Base-by-base conservation (phyloP, 441 rosid species). In the Metrosideros polymorpha region DNA sequence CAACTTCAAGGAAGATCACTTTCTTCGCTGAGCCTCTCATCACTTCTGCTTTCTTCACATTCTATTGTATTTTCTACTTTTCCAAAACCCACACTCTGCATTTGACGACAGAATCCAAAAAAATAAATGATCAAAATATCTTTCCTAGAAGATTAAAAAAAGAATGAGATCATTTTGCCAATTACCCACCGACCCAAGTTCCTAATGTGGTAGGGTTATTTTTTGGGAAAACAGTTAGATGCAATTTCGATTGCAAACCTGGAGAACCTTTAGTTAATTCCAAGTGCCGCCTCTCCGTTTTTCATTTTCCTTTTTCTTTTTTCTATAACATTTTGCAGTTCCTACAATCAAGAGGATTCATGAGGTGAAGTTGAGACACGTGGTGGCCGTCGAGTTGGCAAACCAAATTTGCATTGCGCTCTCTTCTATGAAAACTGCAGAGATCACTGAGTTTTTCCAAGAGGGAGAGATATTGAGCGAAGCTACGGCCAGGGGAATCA, bases 391-490 rank as follows among this genome's bases (percentile, higher is more conserved):
- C 0, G 12, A 63, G 25, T 63, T 32, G 43, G 76, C 43, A 32
- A 0, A 32, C 9, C 42, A 4, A 32, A 0, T 0, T 18, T 63
- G 25, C 6, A 63, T 0, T 35, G 76, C 12, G 0, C 2, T 63
- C 2, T 32, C 43, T 63, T 0, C 0, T 1, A 4, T 8, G 76
- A 1, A 4, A 2, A 63, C 25, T 4, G 0, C 43, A 0, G 76
- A 18, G 43, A 63, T 32, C 25, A 0, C 1, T 0, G 0, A 19
- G 4, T 63, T 63, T 63, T 63, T 8, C 4, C 2, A 4, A 4
- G 76, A 2, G 12, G 1, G 12, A 9, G 9, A 4, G 1, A 0
- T 9, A 6, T 1, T 17, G 25, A 0, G 0, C 4, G 6, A 8
- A 32, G 76, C 76, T 32, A 63, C 9, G 3, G 1, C 0, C 43